Percentiles rank a stretch among this genome's conserved stretches.
phyloP scores from a whole-genome alignment of 2,329 filamentous ascomycete genomes.

The Phoma sp. region DNA sequence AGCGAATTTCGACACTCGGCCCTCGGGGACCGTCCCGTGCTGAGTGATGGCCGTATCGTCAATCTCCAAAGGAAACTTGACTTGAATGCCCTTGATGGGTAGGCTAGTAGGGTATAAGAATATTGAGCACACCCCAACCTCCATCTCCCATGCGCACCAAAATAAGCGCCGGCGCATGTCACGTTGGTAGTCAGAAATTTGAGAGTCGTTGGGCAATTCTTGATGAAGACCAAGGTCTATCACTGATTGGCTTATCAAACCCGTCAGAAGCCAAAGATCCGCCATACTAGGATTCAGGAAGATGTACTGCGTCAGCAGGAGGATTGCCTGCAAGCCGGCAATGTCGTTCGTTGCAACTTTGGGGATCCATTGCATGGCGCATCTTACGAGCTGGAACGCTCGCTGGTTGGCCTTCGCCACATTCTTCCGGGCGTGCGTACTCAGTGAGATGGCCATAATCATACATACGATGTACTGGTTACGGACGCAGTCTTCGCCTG shows the following conservation, averaged over 20 bases:
- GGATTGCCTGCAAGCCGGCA: slow-evolving; percentile 43
- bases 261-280: slow-evolving; percentile 48
- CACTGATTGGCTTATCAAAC: slow-evolving; percentile 46
- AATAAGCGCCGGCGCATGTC: slow-evolving; percentile 49
- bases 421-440: slow-evolving; percentile 43
- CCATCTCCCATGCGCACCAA: slow-evolving; percentile 50
- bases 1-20: slow-evolving; percentile 45
- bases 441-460: slow-evolving; percentile 48
- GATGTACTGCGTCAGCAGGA: slow-evolving; percentile 46
- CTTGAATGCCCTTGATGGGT: slow-evolving; percentile 40
- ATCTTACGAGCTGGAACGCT: slow-evolving; percentile 43
- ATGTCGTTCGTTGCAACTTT: slow-evolving; percentile 48
- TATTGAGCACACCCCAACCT: slow-evolving; percentile 46
- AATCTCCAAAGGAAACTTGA: slow-evolving; percentile 43
- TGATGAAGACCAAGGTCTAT: slow-evolving; percentile 48
- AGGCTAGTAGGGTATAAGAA: slow-evolving; percentile 43
- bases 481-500: slow-evolving; percentile 36
- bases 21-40: slow-evolving; percentile 33
- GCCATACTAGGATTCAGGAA: slow-evolving; percentile 48
- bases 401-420: slow-evolving; percentile 43
- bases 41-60: slow-evolving; percentile 45
- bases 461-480: slow-evolving; percentile 48
- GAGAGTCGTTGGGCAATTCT: slow-evolving; percentile 41
- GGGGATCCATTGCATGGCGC: slow-evolving; percentile 48
- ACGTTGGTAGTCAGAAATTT: slow-evolving; percentile 39